Evolutionary conservation across 2,329 filamentous ascomycete species (phyloP), one percentile per base, ranked within the genome.

Genomic region (Epichloe scottii): DNA sequence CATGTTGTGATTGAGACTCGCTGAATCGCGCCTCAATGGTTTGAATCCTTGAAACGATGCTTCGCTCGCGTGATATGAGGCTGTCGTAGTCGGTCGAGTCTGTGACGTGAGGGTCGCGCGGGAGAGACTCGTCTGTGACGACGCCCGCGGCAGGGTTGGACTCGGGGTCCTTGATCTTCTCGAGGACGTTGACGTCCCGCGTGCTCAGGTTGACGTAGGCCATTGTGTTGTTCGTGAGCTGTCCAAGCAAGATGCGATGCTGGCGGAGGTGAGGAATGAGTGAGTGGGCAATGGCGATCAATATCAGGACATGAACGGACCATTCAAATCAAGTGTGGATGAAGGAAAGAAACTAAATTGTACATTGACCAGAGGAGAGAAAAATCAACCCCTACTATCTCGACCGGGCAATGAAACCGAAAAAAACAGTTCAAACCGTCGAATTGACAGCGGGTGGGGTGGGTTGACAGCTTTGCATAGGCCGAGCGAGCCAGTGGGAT

Each of bases 131-230:
- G 61, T 83, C 78, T 52, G 83, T 69, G 51, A 79, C 68, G 49
- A 80, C 66, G 12, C 73, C 68, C 10, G 73, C 67, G 15, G 74
- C 69, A 14, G 81, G 77, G 55, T 83, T 74, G 7, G 75, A 75
- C 60, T 85, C 82, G 1, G 81, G 81, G 54, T 85, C 81, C 59
- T 77, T 79, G 64, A 85, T 84, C 63, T 84, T 84, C 55, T 78
- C 74, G 52, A 85, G 75, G 57, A 85, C 74, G 51, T 79, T 74
- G 62, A 79, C 67, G 62, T 85, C 82, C 55, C 76, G 76, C 44
- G 65, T 69, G 62, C 75, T 82, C 52, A 85, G 70, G 14, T 69
- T 63, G 51, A 70, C 60, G 50, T 66, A 62, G 42, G 75, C 65
- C 78, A 81, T 49, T 61, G 58, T 51, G 47, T 46, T 45, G 38